Evolutionary conservation across 768 basidiomycete species (phyloP).

Genomic region (Leccinum boreale): DNA sequence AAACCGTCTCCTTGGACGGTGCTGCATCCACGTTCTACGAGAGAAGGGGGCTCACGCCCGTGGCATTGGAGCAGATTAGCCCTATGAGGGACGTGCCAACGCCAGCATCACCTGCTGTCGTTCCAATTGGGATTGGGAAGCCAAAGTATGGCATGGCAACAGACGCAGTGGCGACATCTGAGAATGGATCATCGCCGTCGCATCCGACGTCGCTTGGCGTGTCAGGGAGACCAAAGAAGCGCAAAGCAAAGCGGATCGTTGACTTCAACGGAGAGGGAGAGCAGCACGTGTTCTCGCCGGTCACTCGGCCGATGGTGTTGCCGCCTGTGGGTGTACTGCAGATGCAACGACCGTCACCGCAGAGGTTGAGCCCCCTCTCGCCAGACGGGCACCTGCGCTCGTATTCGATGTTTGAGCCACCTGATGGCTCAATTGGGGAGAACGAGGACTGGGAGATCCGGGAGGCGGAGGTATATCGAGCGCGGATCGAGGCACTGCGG

Average conservation of each 20-base stretch:
- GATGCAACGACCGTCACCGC: constrained; percentile 17
- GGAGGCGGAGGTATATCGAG: constrained; percentile 70
- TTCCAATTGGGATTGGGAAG: constrained; percentile 47
- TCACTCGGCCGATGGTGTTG: background rate
- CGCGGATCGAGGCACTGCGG: constrained; percentile 76
- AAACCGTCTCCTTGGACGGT: constrained; percentile 74
- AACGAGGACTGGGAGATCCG: constrained; percentile 32
- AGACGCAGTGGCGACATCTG: constrained; percentile 18
- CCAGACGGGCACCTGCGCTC: constrained; percentile 14
- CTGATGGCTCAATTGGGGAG: constrained; percentile 14
- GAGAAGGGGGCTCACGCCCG: constrained; percentile 50
- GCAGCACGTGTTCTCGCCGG: constrained; percentile 32
- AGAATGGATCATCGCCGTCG: constrained; percentile 28
- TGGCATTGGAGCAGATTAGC: constrained; percentile 50
- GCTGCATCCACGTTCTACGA: constrained; percentile 68
- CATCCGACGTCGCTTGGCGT: constrained; percentile 45
- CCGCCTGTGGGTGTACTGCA: background rate
- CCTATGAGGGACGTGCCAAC: constrained; percentile 47
- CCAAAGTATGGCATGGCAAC: constrained; percentile 18
- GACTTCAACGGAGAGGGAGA: constrained; percentile 57
- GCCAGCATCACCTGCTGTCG: constrained; percentile 57
- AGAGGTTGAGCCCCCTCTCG: constrained; percentile 14
- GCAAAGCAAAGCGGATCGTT: constrained; percentile 74
- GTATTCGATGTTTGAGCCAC: constrained; percentile 55
- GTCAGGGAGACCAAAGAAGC: constrained; percentile 46